These are phyloP conservation scores for Coniferiporia weirii DNA, from an alignment of 1,284 basidiomycete species.

Conservation along the genomic window DNA sequence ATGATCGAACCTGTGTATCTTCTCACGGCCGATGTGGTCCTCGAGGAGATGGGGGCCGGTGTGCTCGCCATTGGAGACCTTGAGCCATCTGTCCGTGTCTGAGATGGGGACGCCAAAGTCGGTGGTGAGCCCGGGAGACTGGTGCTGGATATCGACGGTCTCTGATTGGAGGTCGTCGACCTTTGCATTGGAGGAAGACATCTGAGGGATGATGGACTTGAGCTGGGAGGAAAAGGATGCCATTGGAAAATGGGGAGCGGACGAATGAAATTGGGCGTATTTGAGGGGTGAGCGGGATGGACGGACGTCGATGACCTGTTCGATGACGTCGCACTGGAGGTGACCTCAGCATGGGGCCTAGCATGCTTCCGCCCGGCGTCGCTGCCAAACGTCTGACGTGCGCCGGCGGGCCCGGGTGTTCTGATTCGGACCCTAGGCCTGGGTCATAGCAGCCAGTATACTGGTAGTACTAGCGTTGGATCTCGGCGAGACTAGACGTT, in stretches of 20 bases:
- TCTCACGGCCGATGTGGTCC: constrained; percentile 64
- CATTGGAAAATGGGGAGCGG: too few species aligned
- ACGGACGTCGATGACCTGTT: background rate
- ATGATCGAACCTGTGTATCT: constrained; percentile 75
- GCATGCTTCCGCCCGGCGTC: too few species aligned
- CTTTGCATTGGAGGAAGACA: constrained; percentile 19
- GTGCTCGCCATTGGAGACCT: constrained; percentile 37
- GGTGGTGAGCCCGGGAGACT: constrained; percentile 44
- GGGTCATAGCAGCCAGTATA: too few species aligned
- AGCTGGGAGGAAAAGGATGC: background rate
- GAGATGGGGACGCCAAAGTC: constrained; percentile 56
- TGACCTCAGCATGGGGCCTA: too few species aligned
- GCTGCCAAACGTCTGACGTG: too few species aligned
- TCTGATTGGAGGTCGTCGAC: constrained; percentile 39
- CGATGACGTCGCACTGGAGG: background rate
- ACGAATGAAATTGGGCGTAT: background rate
- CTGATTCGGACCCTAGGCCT: too few species aligned
- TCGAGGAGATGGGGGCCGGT: constrained; percentile 58
- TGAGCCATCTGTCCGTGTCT: constrained; percentile 66
- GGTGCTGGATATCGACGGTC: constrained; percentile 34
- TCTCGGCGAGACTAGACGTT: too few species aligned
- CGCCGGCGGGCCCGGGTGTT: too few species aligned
- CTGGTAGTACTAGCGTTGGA: too few species aligned
- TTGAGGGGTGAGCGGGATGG: background rate
- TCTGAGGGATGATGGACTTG: background rate